These are phyloP conservation scores for Aspergillus phoenicis DNA, from an alignment of 2,329 filamentous ascomycete genomes.

Conservation along the genomic window DNA sequence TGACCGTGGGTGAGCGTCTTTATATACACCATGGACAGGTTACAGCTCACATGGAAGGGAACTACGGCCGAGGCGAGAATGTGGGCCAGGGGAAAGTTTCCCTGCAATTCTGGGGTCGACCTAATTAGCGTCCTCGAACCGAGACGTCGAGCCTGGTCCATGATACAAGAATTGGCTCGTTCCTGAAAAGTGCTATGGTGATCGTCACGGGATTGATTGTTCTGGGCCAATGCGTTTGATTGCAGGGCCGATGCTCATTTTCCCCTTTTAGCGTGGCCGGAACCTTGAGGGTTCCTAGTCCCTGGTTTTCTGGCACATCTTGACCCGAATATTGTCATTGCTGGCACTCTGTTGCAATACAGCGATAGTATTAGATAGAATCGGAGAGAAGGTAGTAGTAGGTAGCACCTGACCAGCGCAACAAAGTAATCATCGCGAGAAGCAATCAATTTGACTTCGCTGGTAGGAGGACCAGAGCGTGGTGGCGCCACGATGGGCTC, in stretches of 20 bases:
- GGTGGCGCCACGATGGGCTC: background rate
- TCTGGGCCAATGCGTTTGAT: slow-evolving; percentile 13
- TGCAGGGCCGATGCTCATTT: slow-evolving; percentile 2
- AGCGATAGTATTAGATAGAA: background rate
- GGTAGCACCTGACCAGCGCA: background rate
- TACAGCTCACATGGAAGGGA: slow-evolving; percentile 17
- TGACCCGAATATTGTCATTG: background rate
- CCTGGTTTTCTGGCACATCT: background rate
- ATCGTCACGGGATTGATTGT: slow-evolving; percentile 18
- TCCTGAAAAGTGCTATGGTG: background rate
- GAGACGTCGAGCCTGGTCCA: slow-evolving; percentile 2
- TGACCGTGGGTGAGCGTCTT: slow-evolving; percentile 7
- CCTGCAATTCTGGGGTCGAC: background rate
- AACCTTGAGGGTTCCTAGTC: slow-evolving; percentile 1
- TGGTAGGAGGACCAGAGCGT: slow-evolving; percentile 3
- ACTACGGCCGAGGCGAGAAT: slow-evolving; percentile 3
- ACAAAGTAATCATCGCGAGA: background rate
- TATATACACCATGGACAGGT: slow-evolving; percentile 17
- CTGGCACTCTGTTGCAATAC: background rate
- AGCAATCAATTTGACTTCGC: slow-evolving; percentile 17
- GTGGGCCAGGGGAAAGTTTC: slow-evolving; percentile 15
- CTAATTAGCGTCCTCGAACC: slow-evolving; percentile 12
- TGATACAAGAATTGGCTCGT: slow-evolving; percentile 12
- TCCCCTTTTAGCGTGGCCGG: background rate
- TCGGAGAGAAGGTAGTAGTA: background rate